phyloP scores from a whole-genome alignment of 2,329 filamentous ascomycete species.

The Beauveria caledonica region DNA sequence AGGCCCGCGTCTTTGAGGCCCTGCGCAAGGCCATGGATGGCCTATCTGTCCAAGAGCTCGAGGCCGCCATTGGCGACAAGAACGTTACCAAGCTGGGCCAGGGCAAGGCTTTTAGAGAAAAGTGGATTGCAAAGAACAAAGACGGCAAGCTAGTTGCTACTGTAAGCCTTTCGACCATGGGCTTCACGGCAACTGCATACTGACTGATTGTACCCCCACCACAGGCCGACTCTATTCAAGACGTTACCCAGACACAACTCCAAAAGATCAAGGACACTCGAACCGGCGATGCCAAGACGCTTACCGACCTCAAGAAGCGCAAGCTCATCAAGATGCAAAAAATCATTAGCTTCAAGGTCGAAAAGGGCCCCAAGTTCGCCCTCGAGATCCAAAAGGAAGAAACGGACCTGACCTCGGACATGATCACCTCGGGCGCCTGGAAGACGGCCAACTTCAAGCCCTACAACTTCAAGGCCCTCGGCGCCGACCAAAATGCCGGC shows the following conservation, averaged over 20 bases:
- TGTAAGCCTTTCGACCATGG: constrained; percentile 28
- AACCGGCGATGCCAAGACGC: constrained; percentile 64
- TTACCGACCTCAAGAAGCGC: constrained; percentile 82
- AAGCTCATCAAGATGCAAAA: constrained; percentile 83
- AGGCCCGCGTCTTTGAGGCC: constrained; percentile 74
- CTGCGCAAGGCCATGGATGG: constrained; percentile 66
- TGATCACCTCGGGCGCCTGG: constrained; percentile 83
- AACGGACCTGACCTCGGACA: constrained; percentile 89
- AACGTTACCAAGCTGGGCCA: constrained; percentile 75
- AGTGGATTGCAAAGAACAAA: constrained; percentile 59
- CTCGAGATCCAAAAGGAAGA: constrained; percentile 85
- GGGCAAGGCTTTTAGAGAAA: constrained; percentile 83
- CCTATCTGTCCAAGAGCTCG: constrained; percentile 68
- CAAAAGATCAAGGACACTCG: constrained; percentile 62
- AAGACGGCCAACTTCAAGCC: constrained; percentile 86
- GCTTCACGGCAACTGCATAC: background rate
- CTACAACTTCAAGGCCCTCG: constrained; percentile 66
- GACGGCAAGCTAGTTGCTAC: constrained; percentile 46
- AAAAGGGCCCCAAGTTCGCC: constrained; percentile 82
- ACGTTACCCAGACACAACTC: constrained; percentile 70
- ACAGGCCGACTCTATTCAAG: constrained; percentile 64
- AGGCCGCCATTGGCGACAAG: constrained; percentile 63
- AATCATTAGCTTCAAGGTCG: constrained; percentile 73
- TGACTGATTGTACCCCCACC: background rate
- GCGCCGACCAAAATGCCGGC: constrained; percentile 52